Evolutionary conservation across 2,329 filamentous ascomycete species (phyloP), one percentile per base, ranked within the genome.

Genomic region (Fusarium penzigii): DNA sequence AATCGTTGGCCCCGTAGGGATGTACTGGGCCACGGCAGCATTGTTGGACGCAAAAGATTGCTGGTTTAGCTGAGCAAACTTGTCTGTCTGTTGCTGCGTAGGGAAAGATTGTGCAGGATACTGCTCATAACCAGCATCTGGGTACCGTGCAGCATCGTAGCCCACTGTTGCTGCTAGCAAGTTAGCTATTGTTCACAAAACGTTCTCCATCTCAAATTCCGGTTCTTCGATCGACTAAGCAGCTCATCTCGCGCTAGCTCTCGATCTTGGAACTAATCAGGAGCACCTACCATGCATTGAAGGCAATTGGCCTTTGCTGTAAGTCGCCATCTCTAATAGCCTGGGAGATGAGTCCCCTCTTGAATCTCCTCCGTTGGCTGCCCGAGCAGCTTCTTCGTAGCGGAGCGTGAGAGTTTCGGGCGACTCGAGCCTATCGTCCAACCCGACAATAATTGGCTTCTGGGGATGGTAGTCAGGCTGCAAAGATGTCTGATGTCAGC

Each of bases 201-300:
- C 20, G 20, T 25, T 25, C 20, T 25, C 7, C 7, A 25, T 25
- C 20, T 25, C 20, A 25, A 25, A 25, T 7, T 25, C 20, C 20
- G 7, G 20, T 7, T 25, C 20, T 25, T 7, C 5, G 7, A 25
- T 7, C 20, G 20, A 25, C 20, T 25, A 25, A 25, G 20, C 20
- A 25, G 20, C 20, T 25, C 20, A 46, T 61, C n/a, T 16, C 5
- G 43, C n/a, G 32, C 45, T 42, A 69, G 62, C 70, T 68, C 67
- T 17, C 42, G 51, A 17, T 29, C 17, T 40, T 17, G 12, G 14
- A 13, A 14, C 10, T 17, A 13, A 10, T 46, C 17, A 41, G 20
- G 20, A 25, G 4, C 29, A 86, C 90, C 77, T 78, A 95, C 92
- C 89, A 75, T 93, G 88, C 77, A 92, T 83, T 72, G 87, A 88